A percentile compares a stretch with the other conserved stretches of the same genome.
Conservation (phyloP, 768 basidiomycete genomes). For the Tulasnella sp. region DNA sequence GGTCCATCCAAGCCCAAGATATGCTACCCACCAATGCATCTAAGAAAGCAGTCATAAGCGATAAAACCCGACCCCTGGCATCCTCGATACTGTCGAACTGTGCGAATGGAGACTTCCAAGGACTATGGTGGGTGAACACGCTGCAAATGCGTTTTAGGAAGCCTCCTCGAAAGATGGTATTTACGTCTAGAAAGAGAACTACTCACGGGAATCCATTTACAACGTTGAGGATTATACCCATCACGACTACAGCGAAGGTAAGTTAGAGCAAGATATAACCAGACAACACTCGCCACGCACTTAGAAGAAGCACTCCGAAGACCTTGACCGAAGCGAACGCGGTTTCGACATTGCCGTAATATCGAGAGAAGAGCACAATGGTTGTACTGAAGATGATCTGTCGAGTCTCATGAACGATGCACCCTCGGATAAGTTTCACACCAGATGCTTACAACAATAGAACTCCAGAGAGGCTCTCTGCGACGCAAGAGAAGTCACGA, state of each 20-base stretch:
- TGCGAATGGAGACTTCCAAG: neutral
- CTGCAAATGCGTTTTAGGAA: neutral
- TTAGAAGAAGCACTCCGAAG: neutral
- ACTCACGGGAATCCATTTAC: too few species aligned
- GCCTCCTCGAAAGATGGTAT: neutral
- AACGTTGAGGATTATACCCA: neutral
- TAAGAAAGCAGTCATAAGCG: neutral
- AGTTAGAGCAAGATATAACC: too few species aligned
- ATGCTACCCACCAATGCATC: neutral
- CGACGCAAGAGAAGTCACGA: neutral
- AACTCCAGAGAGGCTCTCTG: neutral
- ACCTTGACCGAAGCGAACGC: slow-evolving; percentile 1
- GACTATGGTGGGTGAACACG: neutral
- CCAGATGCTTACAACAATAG: neutral
- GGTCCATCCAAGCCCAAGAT: neutral
- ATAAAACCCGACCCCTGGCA: neutral
- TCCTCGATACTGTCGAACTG: slow-evolving; percentile 1
- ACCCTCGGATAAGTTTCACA: too few species aligned
- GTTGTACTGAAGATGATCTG: neutral
- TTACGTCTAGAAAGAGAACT: too few species aligned
- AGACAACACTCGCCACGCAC: too few species aligned
- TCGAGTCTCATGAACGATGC: neutral
- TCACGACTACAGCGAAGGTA: neutral
- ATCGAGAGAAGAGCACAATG: neutral
- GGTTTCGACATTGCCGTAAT: slow-evolving; percentile 3